Conservation (phyloP, 2,329 filamentous ascomycete genomes). For the Drechmeria coniospora region DNA sequence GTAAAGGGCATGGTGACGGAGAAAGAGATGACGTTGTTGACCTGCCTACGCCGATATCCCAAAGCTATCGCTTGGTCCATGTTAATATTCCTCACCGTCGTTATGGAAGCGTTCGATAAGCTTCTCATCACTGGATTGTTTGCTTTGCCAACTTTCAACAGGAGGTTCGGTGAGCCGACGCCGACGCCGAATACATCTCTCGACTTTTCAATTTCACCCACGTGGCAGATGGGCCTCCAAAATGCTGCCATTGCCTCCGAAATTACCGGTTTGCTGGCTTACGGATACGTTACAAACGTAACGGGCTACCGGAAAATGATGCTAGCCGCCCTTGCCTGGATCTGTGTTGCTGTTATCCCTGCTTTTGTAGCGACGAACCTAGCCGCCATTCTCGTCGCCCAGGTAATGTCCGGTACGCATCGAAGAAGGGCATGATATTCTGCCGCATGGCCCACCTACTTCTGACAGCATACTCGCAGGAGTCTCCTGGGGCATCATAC, state of each 20-base stretch:
- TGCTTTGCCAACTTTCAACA: slow-evolving; percentile 9
- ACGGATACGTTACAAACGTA: slow-evolving; percentile 23
- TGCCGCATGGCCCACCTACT: not conserved
- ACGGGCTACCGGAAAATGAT: slow-evolving; percentile 23
- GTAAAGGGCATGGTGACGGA: slow-evolving; percentile 8
- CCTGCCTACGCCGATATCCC: slow-evolving; percentile 9
- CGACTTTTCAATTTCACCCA: slow-evolving; percentile 18
- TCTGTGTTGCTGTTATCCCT: slow-evolving; percentile 22
- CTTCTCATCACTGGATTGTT: slow-evolving; percentile 9
- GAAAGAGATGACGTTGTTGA: slow-evolving; percentile 7
- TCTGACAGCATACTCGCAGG: slow-evolving; percentile 4
- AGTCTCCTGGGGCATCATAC: slow-evolving; percentile 19
- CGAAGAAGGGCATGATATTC: not conserved
- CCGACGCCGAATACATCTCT: slow-evolving; percentile 5
- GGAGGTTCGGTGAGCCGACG: slow-evolving; percentile 11
- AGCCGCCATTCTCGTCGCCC: slow-evolving; percentile 16
- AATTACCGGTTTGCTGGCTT: slow-evolving; percentile 22
- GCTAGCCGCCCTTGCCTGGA: slow-evolving; percentile 17
- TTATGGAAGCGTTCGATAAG: slow-evolving; percentile 12
- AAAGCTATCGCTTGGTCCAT: slow-evolving; percentile 11
- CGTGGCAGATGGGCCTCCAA: slow-evolving; percentile 10
- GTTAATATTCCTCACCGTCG: slow-evolving; percentile 10
- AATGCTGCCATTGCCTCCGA: slow-evolving; percentile 9
- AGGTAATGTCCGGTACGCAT: slow-evolving; percentile 15
- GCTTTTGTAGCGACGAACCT: slow-evolving; percentile 20